Conservation (phyloP, 192 early-diverging fungal species). For the Pecoramyces ruminantium region DNA sequence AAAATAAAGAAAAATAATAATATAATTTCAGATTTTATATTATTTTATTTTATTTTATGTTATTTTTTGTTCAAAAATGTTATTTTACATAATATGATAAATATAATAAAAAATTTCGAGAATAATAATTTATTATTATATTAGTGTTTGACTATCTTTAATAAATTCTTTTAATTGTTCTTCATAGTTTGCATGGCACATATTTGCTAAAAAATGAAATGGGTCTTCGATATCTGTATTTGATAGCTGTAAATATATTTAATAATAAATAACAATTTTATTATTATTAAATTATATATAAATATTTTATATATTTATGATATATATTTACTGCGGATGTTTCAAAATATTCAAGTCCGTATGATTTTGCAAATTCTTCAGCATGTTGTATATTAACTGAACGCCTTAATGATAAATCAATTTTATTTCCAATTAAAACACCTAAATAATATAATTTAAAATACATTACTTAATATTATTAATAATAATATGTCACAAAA, state of each 20-base stretch:
- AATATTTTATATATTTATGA: no score
- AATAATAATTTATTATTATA: no score
- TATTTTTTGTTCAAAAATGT: no score
- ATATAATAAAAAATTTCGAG: no score
- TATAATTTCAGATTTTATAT: no score
- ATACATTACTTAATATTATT: no score
- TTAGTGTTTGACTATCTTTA: not conserved
- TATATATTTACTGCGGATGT: not conserved
- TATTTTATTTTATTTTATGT: no score
- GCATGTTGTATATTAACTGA: not conserved
- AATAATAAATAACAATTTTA: no score
- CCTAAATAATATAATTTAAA: not conserved
- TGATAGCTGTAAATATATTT: not conserved
- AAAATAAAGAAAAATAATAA: no score
- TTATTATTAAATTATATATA: no score
- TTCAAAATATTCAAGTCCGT: not conserved
- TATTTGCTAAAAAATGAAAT: not conserved
- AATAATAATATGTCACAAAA: no score
- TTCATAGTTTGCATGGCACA: not conserved
- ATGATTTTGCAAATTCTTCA: not conserved
- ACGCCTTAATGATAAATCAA: not conserved
- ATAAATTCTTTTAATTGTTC: not conserved
- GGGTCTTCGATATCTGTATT: not conserved
- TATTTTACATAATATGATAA: no score
- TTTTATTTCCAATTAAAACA: not conserved